Evolutionary conservation across 176 grass and related monocot species (phyloP).

Genomic region (Oryza punctata): DNA sequence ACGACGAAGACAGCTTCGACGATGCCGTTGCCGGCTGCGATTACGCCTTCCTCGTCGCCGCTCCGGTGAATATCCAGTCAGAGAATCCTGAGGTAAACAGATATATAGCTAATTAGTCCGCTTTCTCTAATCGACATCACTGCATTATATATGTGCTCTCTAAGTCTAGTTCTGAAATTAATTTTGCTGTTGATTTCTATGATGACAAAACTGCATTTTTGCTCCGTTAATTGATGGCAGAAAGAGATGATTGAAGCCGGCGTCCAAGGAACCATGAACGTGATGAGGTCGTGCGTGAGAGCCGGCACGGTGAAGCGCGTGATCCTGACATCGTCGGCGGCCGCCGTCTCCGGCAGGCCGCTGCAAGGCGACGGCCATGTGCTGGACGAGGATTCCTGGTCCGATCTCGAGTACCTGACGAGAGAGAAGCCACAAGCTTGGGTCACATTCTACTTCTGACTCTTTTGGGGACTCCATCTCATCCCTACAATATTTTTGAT

Average conservation of each 20-base stretch:
- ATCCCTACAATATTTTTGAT: not conserved
- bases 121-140: not conserved
- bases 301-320: slow-evolving; percentile 60
- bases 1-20: slow-evolving; percentile 67
- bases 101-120: no score
- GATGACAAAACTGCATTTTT: no score
- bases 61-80: slow-evolving; percentile 49
- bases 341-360: slow-evolving; percentile 33
- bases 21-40: slow-evolving; percentile 48
- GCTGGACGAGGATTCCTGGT: slow-evolving; percentile 71
- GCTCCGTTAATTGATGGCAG: slow-evolving; percentile 20
- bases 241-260: slow-evolving; percentile 56
- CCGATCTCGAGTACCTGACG: slow-evolving; percentile 53
- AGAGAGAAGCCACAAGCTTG: slow-evolving; percentile 24
- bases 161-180: no score
- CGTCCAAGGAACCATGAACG: slow-evolving; percentile 51
- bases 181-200: no score
- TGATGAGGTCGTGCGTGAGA: slow-evolving; percentile 60
- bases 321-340: slow-evolving; percentile 61
- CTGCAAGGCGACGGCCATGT: slow-evolving; percentile 43
- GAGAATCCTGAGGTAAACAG: slow-evolving; percentile 55
- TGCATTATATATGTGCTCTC: no score
- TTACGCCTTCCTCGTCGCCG: slow-evolving; percentile 71
- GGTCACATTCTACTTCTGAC: slow-evolving; percentile 13
- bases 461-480: not conserved